Base-by-base conservation (phyloP, 345 rosid genomes). In the Hibiscus tridactylites region DNA sequence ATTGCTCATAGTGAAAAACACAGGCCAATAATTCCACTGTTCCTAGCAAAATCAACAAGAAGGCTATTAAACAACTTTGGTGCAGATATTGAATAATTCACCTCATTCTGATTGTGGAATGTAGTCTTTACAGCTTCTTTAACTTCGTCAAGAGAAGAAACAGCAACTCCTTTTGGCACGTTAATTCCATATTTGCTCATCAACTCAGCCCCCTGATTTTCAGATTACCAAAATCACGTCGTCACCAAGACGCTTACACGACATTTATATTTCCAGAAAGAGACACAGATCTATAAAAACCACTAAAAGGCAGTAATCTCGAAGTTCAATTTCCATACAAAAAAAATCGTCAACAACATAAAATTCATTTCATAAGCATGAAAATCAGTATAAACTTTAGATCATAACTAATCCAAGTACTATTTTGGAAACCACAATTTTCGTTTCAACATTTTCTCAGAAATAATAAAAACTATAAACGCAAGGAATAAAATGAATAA, bases 161-260 rank as follows among this genome's bases (percentile, higher is more conserved):
- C 93, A 50, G 99, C 99, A 0, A 88, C 86, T 53, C 99, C 99
- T 77, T 79, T 95, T 0, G 99, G 99, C 39, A 92, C 99, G 75
- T 92, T 92, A 46, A 95, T 75, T 28, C 98, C 99, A 13, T 83
- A 88, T 80, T 90, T 92, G 39, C 90, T 75, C 99, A 95, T 95
- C 83, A 95, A 81, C 73, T 88, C 97, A 69, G 96, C 98, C 71
- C 99, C 99, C 98, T 95, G 63, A 47, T 52, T 71, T 46, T 33
- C 37, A 52, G 54, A 70, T 33, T 28, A 33, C 1, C 74, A 65
- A 64, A 70, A 58, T 26, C 47, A 9, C 39, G 44, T 72, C 70
- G 21, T 63, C 50, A 59, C 3, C 59, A 15, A 7, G 26, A n/a
- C 19, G 57, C 11, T 71, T 49, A 59, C 9, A 21, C 15, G 17